Evolutionary conservation across 73 alveolate species (phyloP), one percentile per base, ranked within the genome.

Genomic region (Paramecium bursaria): DNA sequence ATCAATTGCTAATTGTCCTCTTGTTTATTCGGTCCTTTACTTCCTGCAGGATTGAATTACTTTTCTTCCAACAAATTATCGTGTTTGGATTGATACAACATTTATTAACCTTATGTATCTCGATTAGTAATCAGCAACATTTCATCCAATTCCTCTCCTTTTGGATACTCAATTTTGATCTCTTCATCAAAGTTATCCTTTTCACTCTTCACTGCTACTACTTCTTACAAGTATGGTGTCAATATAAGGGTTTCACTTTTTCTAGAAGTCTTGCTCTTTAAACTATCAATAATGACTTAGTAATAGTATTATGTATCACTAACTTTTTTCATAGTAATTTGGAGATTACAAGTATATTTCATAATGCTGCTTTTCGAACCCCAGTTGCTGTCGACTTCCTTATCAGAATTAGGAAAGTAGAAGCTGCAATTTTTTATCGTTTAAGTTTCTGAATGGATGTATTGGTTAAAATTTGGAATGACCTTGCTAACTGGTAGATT

Each of bases 401-500:
- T n/a, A n/a, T n/a, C n/a, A 19, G 50, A 7, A 11, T 1, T 57
- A 19, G 33, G 17, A 29, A 57, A 57, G 33, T 57, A 23, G 9
- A 57, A 17, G 6, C 51, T 27, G 33, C 76, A 57, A 6, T 23
- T 29, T 26, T 57, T 57, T 1, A 57, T 14, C 17, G 27, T 50
- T 30, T 29, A 29, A 2, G 3, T 30, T 4, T 57, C 33, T 0
- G 27, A 48, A 2, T 57, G 51, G 14, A 57, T 57, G 33, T 57
- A 57, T 57, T 30, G 27, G 13, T 57, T 57, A 57, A 57, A 57
- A 23, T 57, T 23, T 23, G 76, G 76, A 2, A 57, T 57, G 27
- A 57, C 51, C 33, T 57, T 57, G 0, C 5, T 27, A 1, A 57
- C 33, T 30, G 13, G 49, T 23, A 57, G 27, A n/a, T 57, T 27